Evolutionary conservation across 177 flowering plant genomes (phyloP), one percentile per base, ranked within the genome.

Genomic region (Tripterygium wilfordii): DNA sequence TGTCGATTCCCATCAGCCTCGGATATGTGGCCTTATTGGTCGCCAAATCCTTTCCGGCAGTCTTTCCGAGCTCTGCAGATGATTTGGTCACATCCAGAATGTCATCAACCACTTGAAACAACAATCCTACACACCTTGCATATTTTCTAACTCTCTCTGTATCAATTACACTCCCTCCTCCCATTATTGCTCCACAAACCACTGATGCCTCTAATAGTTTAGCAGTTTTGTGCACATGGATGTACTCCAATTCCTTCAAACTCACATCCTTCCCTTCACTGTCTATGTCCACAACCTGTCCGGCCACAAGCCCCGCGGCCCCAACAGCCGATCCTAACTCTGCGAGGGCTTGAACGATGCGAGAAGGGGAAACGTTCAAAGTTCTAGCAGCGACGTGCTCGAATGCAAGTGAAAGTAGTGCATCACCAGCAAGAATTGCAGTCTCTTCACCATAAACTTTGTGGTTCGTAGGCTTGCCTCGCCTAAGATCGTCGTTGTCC

Each of bases 171-270:
- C 20, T 48, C 13, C 64, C 64, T 16, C 59, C 64, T 33, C 65
- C 59, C 17, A 61, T 36, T 0, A 54, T 40, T 8, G n/a, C n/a
- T n/a, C n/a, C n/a, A n/a, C n/a, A n/a, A n/a, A n/a, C n/a, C n/a
- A n/a, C n/a, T n/a, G n/a, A 44, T 2, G 65, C 65, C 37, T 61
- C 65, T 19, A 61, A 44, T 20, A 61, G 58, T 44, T 27, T 44
- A 6, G 54, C 58, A 12, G 64, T 61, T 32, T 61, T 61, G 33
- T 61, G 64, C 6, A 54, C 23, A 24, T 61, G 64, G 16, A 61
- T 61, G 10, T 53, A 61, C 37, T 61, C 59, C 26, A 61, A 44
- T 5, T 61, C 49, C 1, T 12, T 26, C 40, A 61, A 36, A 14
- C 44, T 30, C 20, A 61, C 43, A 18, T 46, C 42, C 17, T 44